A percentile compares a stretch with the other conserved stretches of the same genome.
These are phyloP conservation scores for Penicillium riverlandense DNA, from an alignment of 495 filamentous ascomycete genomes.

Conservation along the genomic window DNA sequence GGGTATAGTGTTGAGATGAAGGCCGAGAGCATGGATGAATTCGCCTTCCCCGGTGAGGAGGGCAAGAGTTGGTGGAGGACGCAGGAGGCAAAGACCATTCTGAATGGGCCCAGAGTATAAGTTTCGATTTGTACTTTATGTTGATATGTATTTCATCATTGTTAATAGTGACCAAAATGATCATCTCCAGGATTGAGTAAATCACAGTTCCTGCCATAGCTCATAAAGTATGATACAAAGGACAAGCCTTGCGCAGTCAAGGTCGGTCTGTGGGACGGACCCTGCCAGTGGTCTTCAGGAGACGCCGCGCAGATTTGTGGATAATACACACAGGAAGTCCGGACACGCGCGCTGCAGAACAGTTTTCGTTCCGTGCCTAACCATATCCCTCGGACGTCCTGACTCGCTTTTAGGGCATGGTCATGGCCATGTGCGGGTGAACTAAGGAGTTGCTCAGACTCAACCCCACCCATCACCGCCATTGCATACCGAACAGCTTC, in stretches of 20 bases:
- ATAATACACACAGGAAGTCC: too few species aligned
- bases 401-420: too few species aligned
- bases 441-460: too few species aligned
- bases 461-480: slow-evolving; percentile 25
- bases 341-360: too few species aligned
- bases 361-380: too few species aligned
- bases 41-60: slow-evolving; percentile 64
- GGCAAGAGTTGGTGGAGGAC: slow-evolving; percentile 79
- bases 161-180: slow-evolving; percentile 8
- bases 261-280: too few species aligned
- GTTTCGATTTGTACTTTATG: slow-evolving; percentile 11
- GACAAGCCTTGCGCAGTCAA: background rate
- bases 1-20: slow-evolving; percentile 95
- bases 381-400: too few species aligned
- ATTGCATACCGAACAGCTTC: slow-evolving; percentile 46
- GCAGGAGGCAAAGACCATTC: slow-evolving; percentile 59
- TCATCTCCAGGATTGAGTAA: background rate
- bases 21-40: slow-evolving; percentile 74
- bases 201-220: too few species aligned
- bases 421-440: too few species aligned
- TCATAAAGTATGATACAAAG: slow-evolving; percentile 8
- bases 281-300: too few species aligned
- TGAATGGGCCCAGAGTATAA: slow-evolving; percentile 43
- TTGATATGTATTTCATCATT: slow-evolving; percentile 15
- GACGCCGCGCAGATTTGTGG: too few species aligned